A percentile compares a stretch with the other conserved stretches of the same genome.
These are phyloP conservation scores for Trichoderma sp. DNA, from an alignment of 2,329 filamentous ascomycete genomes.

Conservation along the genomic window DNA sequence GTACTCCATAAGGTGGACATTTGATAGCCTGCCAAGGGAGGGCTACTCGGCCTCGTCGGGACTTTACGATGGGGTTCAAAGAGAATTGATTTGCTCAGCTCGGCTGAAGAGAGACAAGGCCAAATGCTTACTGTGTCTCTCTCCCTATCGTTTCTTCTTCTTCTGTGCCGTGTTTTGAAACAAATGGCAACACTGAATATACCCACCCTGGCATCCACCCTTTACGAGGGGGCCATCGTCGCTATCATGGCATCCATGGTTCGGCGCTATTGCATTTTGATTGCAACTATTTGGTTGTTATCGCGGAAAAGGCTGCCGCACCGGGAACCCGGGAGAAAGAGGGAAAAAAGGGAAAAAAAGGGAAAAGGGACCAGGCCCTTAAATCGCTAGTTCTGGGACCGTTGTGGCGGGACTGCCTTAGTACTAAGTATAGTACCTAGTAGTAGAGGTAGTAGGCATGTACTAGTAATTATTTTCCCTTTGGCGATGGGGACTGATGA, in stretches of 20 bases:
- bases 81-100: background rate
- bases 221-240: conserved; percentile 4
- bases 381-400: background rate
- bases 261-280: background rate
- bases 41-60: background rate
- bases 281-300: background rate
- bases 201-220: background rate
- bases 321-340: background rate
- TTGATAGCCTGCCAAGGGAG: too few relatives aligned
- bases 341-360: background rate
- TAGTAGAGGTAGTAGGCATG: too few relatives aligned
- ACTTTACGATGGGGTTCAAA: background rate
- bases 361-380: too few relatives aligned
- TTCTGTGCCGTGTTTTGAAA: conserved; percentile 2
- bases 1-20: too few relatives aligned
- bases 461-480: background rate
- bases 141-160: background rate
- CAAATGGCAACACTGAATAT: background rate
- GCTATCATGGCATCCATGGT: background rate
- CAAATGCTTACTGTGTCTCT: background rate
- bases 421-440: too few relatives aligned
- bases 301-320: background rate
- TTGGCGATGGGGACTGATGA: background rate
- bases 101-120: background rate
- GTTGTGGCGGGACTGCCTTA: background rate